A percentile compares a stretch with the other conserved stretches of the same genome.
These are phyloP conservation scores for Amphirosellinia nigrospora DNA, from an alignment of 495 filamentous ascomycete species.

Conservation along the genomic window DNA sequence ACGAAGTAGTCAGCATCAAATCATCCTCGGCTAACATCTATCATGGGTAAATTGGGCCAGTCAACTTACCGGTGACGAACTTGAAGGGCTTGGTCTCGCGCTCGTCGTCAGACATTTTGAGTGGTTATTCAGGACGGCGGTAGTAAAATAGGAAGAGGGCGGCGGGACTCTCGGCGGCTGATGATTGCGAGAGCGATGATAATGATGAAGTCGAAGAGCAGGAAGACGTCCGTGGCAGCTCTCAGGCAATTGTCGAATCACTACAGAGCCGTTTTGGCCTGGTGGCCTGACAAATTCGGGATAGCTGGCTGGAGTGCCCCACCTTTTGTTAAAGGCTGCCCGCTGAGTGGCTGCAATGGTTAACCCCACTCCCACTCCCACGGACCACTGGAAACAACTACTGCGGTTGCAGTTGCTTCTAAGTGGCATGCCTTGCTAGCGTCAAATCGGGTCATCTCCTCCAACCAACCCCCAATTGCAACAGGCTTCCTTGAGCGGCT, in stretches of 20 bases:
- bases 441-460: conserved; percentile 17
- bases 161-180: conserved; percentile 30
- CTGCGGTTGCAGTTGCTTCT: neutral
- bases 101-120: conserved; percentile 87
- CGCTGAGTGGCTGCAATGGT: conserved; percentile 30
- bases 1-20: conserved; percentile 35
- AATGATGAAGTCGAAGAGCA: conserved; percentile 32
- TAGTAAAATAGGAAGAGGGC: conserved; percentile 13
- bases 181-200: conserved; percentile 26
- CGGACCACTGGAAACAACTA: conserved; percentile 22
- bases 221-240: conserved; percentile 32
- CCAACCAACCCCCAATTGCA: conserved; percentile 19
- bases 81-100: conserved; percentile 99
- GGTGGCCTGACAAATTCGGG: conserved; percentile 40
- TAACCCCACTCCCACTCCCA: conserved; percentile 9
- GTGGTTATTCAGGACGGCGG: conserved; percentile 28
- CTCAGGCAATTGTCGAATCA: conserved; percentile 40
- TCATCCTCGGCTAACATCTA: conserved; percentile 29
- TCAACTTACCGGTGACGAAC: conserved; percentile 93
- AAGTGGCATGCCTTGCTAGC: neutral
- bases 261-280: conserved; percentile 33
- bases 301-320: conserved; percentile 26
- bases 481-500: conserved; percentile 4
- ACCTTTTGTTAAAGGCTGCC: conserved; percentile 14
- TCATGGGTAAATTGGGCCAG: conserved; percentile 39